Percentiles rank a stretch among this genome's conserved stretches.
Conservation (phyloP, 495 filamentous ascomycete genomes). For the Coniosporium apollinis region DNA sequence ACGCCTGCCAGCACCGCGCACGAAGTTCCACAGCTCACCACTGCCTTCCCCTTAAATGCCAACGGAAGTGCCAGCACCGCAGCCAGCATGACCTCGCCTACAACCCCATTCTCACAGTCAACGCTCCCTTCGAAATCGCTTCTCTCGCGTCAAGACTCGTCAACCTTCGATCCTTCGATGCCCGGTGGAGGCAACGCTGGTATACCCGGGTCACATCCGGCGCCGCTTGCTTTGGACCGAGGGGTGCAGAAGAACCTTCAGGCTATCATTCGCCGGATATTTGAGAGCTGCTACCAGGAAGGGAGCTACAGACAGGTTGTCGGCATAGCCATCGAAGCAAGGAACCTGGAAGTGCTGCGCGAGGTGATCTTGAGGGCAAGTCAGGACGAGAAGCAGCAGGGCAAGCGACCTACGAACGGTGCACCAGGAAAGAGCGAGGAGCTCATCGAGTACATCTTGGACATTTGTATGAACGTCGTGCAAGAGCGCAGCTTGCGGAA, state of each 20-base stretch:
- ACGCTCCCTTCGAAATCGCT: conserved; percentile 81
- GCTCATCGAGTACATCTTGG: conserved; percentile 87
- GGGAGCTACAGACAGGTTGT: conserved; percentile 94
- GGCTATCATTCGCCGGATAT: conserved; percentile 67
- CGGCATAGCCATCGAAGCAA: conserved; percentile 91
- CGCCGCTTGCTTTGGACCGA: conserved; percentile 35
- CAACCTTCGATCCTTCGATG: conserved; percentile 34
- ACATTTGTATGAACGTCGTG: conserved; percentile 95
- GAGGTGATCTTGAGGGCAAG: conserved; percentile 68
- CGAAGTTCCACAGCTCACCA: conserved; percentile 50
- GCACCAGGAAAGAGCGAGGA: conserved; percentile 47
- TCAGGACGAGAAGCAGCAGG: conserved; percentile 61
- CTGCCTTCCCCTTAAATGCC: conserved; percentile 46
- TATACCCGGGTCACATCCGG: conserved; percentile 35
- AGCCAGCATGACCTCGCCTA: conserved; percentile 63
- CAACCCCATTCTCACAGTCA: conserved; percentile 85
- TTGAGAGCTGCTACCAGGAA: conserved; percentile 75
- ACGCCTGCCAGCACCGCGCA: conserved; percentile 32
- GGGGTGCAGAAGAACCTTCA: conserved; percentile 58
- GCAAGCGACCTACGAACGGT: conserved; percentile 20
- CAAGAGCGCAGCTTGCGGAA: conserved; percentile 80
- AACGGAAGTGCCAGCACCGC: conserved; percentile 49
- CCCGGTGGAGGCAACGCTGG: conserved; percentile 36
- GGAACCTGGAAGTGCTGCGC: conserved; percentile 78
- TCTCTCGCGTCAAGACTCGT: conserved; percentile 57